Conservation (phyloP, 176 grass and related monocot species). For the Hsuehochloa calcarea region DNA sequence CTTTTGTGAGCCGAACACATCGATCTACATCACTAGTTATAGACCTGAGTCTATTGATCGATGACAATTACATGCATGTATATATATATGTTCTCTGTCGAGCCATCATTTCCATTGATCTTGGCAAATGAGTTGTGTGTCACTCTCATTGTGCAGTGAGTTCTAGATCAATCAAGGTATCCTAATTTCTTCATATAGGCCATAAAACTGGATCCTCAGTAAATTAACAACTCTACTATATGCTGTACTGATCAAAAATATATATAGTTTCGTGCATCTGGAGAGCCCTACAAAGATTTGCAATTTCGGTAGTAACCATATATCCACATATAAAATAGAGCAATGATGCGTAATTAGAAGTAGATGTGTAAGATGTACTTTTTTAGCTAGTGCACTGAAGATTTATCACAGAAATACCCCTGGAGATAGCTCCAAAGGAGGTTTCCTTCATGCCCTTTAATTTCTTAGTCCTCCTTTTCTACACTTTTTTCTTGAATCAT, state of each 20-base stretch:
- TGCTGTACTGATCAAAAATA: not conserved
- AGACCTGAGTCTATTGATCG: not conserved
- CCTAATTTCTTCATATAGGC: not conserved
- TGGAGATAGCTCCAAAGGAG: not conserved
- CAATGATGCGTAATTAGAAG: not conserved
- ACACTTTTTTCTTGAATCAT: not conserved
- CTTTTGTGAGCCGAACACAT: not conserved
- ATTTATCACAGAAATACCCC: not conserved
- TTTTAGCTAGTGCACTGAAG: not conserved
- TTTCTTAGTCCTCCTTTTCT: not conserved
- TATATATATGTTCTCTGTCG: not conserved
- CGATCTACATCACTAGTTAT: not conserved
- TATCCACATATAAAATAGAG: not conserved
- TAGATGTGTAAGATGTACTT: not conserved
- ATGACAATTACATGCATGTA: not conserved
- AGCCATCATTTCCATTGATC: not conserved
- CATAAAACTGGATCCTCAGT: not conserved
- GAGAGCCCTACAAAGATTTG: not conserved
- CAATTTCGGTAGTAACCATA: slow-evolving; percentile 2
- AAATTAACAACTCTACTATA: not conserved
- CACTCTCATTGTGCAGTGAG: not conserved
- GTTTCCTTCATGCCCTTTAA: not conserved
- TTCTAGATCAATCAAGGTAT: not conserved
- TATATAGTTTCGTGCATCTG: not conserved
- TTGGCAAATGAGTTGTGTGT: not conserved